Percentiles rank a stretch among this genome's conserved stretches.
Evolutionary conservation across 2,329 filamentous ascomycete species (phyloP).

Genomic region (Claviceps digitariae): DNA sequence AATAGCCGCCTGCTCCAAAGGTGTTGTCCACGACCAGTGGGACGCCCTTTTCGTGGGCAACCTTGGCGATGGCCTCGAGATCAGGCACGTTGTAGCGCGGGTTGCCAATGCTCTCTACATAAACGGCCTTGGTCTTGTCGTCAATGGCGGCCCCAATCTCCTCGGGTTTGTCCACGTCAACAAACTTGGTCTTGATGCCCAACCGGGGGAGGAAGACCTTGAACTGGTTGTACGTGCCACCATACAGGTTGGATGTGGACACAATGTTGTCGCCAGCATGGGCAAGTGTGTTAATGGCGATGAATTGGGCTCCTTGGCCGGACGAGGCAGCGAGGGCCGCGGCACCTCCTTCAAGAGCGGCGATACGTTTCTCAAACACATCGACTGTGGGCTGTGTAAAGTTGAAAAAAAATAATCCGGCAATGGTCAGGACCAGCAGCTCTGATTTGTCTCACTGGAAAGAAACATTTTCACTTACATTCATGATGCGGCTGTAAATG

Average conservation of each 20-base stretch:
- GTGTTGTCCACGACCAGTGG: conserved; percentile 77
- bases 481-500: conserved; percentile 95
- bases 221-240: conserved; percentile 94
- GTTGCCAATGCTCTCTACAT: conserved; percentile 87
- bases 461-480: conserved; percentile 40
- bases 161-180: conserved; percentile 64
- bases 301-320: conserved; percentile 85
- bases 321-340: conserved; percentile 76
- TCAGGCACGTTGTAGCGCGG: conserved; percentile 88
- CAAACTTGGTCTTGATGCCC: conserved; percentile 78
- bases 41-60: conserved; percentile 57
- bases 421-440: background rate
- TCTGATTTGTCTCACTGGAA: background rate
- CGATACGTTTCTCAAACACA: conserved; percentile 91
- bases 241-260: conserved; percentile 80
- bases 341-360: conserved; percentile 85
- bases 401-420: background rate
- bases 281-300: conserved; percentile 73
- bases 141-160: conserved; percentile 76
- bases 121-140: conserved; percentile 85
- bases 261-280: conserved; percentile 87
- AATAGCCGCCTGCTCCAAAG: conserved; percentile 87
- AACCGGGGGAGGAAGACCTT: conserved; percentile 82
- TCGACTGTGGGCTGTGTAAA: conserved; percentile 69
- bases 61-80: conserved; percentile 71